Evolutionary conservation across 495 filamentous ascomycete genomes (phyloP).

Genomic region (Apodospora peruviana): DNA sequence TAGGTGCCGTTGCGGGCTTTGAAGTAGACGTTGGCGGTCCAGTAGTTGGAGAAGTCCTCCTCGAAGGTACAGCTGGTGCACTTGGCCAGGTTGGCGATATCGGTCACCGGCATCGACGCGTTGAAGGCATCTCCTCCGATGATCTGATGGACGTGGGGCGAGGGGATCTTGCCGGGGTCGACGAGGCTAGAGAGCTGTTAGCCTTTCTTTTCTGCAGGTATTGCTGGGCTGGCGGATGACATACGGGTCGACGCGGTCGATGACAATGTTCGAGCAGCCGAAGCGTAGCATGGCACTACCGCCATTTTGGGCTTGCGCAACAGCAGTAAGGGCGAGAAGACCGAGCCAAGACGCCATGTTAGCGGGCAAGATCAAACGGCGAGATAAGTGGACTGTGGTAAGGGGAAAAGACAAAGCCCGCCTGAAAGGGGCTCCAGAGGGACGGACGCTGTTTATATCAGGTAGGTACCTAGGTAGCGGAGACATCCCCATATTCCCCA

Average conservation of each 20-base stretch:
- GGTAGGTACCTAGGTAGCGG: too few relatives aligned
- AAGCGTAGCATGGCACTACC: slow-evolving; percentile 1
- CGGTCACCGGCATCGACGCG: slow-evolving; percentile 33
- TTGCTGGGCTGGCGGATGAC: neutral
- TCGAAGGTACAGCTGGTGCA: slow-evolving; percentile 15
- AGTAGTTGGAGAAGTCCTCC: slow-evolving; percentile 26
- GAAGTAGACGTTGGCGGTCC: slow-evolving; percentile 43
- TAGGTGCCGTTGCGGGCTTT: slow-evolving; percentile 39
- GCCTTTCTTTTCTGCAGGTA: neutral
- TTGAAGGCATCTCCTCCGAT: slow-evolving; percentile 36
- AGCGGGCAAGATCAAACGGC: too few relatives aligned
- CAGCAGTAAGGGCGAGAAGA: neutral
- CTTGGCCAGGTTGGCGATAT: slow-evolving; percentile 29
- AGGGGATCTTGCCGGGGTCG: slow-evolving; percentile 29
- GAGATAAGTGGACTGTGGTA: too few relatives aligned
- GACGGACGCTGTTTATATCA: too few relatives aligned
- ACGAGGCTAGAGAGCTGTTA: slow-evolving; percentile 27
- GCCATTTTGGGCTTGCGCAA: neutral
- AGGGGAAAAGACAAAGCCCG: too few relatives aligned
- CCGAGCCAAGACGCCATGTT: neutral
- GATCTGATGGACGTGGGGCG: slow-evolving; percentile 41
- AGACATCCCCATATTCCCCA: too few relatives aligned
- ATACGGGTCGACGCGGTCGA: neutral
- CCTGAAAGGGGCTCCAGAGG: too few relatives aligned
- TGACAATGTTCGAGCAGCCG: neutral